These are phyloP conservation scores for Trichothecium sympodiale DNA, from an alignment of 2,329 filamentous ascomycete species.

Conservation along the genomic window DNA sequence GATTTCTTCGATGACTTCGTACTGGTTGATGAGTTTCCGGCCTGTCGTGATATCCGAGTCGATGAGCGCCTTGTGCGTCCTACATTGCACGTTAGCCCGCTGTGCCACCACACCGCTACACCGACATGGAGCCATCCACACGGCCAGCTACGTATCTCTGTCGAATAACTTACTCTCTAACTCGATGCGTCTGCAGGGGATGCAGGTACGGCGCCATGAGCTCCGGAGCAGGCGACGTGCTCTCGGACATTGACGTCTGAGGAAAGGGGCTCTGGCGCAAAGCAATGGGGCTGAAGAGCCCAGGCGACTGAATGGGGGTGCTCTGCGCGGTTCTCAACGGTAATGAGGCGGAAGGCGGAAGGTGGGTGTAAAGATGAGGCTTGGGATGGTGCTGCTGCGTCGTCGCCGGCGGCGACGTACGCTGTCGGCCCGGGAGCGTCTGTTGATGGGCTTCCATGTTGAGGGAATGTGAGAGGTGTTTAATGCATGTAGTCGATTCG, in stretches of 20 bases:
- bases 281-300: conserved; percentile 45
- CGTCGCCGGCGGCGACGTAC: conserved; percentile 11
- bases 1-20: conserved; percentile 93
- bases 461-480: too few relatives aligned
- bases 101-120: too few relatives aligned
- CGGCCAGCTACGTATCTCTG: too few relatives aligned
- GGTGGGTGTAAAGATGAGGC: conserved; percentile 12
- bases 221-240: conserved; percentile 36
- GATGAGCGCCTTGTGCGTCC: conserved; percentile 82
- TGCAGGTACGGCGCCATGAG: conserved; percentile 54
- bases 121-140: not conserved
- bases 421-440: conserved; percentile 4
- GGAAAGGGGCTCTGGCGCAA: conserved; percentile 27
- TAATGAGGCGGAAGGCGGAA: conserved; percentile 25
- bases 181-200: conserved; percentile 60
- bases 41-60: conserved; percentile 83
- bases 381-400: conserved; percentile 3
- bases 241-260: conserved; percentile 39
- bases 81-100: conserved; percentile 17
- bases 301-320: conserved; percentile 50
- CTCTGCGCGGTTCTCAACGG: conserved; percentile 38
- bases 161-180: conserved; percentile 55
- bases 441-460: conserved; percentile 1
- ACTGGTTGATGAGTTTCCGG: conserved; percentile 94
- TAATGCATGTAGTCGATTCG: too few relatives aligned